Base-by-base conservation (phyloP, 306 rosid genomes). In the Castanospermum australe region DNA sequence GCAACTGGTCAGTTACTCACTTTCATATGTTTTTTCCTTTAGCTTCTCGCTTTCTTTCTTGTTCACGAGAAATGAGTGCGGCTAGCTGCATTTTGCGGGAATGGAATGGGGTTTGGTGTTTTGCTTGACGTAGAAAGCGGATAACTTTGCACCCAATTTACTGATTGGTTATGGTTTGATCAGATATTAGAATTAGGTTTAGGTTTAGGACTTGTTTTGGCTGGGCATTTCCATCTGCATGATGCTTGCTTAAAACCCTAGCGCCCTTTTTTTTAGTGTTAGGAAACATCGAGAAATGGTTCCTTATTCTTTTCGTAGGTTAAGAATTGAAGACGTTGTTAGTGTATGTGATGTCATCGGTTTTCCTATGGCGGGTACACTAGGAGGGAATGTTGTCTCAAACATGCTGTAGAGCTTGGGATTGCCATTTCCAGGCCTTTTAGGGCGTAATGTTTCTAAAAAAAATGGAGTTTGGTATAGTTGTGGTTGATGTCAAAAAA, bases 1-100 rank as follows among this genome's bases (percentile, higher is more conserved):
- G 98, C 65, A 96, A 96, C 77, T 96, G 99, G 99, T 93, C 22
- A 67, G 95, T 88, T 13, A 13, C 33, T 28, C 41, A 6, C 36
- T 3, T 57, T 30, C 10, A 18, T 79, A 11, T 15, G 32, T 44
- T 24, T 45, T 42, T 0, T 6, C 15, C 20, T 2, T 30, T 21
- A 28, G 20, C 21, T 11, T n/a, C 20, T 61, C 17, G 8, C 24
- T 14, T 39, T 38, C 25, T 24, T n/a, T 10, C 4, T 71, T 20
- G n/a, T 57, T 57, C 5, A 4, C 17, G 24, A 32, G 39, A 10
- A 73, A 36, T 54, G 67, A 56, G 11, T 42, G 2, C 3, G 24
- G 21, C 36, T 39, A 67, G 57, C 17, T 33, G 24, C 54, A 15
- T 38, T 55, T 36, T 15, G 8, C 8, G 45, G 24, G 21, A 38